These are phyloP conservation scores for Russula foetens DNA, from an alignment of 768 basidiomycete genomes.

Conservation along the genomic window DNA sequence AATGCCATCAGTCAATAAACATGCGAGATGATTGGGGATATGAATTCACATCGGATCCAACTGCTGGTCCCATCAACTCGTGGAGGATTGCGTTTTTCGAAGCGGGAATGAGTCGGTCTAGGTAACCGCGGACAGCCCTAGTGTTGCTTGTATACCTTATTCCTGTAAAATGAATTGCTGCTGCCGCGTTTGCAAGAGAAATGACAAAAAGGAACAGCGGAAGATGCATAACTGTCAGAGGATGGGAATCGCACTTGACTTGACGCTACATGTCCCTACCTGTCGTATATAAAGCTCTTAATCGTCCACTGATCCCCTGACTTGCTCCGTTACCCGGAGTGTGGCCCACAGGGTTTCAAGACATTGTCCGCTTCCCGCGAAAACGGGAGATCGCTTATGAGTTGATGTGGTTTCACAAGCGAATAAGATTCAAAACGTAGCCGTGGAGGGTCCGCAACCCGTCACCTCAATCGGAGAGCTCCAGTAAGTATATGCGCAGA, in stretches of 20 bases:
- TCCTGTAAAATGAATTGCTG: background rate
- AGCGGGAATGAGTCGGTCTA: background rate
- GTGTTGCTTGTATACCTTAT: background rate
- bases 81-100: background rate
- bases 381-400: too few relatives aligned
- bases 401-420: too few relatives aligned
- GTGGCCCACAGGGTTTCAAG: too few relatives aligned
- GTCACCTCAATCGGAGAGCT: too few relatives aligned
- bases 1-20: background rate
- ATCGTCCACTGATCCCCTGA: background rate
- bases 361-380: too few relatives aligned
- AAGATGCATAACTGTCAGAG: background rate
- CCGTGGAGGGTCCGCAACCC: too few relatives aligned
- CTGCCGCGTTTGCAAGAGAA: background rate
- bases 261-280: background rate
- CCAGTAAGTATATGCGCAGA: too few relatives aligned
- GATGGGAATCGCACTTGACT: too few relatives aligned
- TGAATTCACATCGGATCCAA: conserved; percentile 1
- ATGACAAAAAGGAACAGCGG: background rate
- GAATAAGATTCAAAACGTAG: too few relatives aligned
- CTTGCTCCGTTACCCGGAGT: too few relatives aligned
- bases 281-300: too few relatives aligned
- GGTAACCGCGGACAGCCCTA: background rate
- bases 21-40: background rate
- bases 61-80: background rate